Conservation (phyloP, 495 filamentous ascomycete genomes). For the Delitschia confertaspora region DNA sequence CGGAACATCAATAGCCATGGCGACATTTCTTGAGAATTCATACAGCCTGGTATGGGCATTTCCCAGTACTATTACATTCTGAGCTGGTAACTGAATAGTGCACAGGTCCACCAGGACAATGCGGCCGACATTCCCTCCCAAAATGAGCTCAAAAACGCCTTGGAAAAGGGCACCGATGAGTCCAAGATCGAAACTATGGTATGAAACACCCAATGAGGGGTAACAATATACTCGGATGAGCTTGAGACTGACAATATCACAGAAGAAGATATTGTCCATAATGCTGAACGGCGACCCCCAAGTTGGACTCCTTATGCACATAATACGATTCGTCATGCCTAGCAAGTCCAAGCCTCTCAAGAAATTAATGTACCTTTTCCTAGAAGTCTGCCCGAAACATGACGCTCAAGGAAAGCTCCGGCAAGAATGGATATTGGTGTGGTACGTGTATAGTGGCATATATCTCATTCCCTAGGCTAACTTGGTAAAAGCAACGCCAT, state of each 20-base stretch:
- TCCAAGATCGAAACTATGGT: constrained; percentile 93
- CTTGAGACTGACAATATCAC: constrained; percentile 3
- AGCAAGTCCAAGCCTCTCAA: constrained; percentile 94
- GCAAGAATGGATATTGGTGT: constrained; percentile 99
- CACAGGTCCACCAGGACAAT: constrained; percentile 89
- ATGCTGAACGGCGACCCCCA: constrained; percentile 96
- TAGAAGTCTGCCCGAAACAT: constrained; percentile 95
- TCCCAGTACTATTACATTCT: constrained; percentile 5
- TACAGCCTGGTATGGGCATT: constrained; percentile 60
- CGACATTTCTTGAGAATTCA: constrained; percentile 82
- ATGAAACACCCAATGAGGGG: constrained; percentile 5
- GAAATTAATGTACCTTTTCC: constrained; percentile 98
- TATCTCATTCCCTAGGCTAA: constrained; percentile 4
- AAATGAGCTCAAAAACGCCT: constrained; percentile 83
- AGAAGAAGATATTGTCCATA: constrained; percentile 57
- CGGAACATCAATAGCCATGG: constrained; percentile 64
- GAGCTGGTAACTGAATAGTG: constrained; percentile 47
- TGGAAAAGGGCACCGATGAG: constrained; percentile 97
- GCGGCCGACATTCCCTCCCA: constrained; percentile 80
- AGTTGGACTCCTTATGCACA: constrained; percentile 94
- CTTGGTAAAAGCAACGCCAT: constrained; percentile 74
- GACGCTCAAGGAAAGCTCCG: constrained; percentile 87
- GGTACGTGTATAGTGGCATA: constrained; percentile 49
- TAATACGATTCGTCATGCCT: constrained; percentile 99
- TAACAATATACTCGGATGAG: constrained; percentile 4